These are phyloP conservation scores for Candida yuanshanica DNA, from an alignment of 805 yeast genomes.

Conservation along the genomic window DNA sequence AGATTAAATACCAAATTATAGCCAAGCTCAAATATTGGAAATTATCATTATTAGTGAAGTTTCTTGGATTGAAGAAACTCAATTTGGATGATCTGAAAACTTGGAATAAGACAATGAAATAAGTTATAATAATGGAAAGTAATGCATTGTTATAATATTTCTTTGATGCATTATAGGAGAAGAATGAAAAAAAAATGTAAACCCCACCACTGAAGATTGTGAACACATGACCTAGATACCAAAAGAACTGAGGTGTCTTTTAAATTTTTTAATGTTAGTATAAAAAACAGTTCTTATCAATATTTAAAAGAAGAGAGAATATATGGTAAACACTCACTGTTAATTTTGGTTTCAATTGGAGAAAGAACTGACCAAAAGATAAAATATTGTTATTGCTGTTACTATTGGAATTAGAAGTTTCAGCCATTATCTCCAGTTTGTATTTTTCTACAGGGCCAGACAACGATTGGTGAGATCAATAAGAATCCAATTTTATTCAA, in stretches of 20 bases:
- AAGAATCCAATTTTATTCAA: neutral
- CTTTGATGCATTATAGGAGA: slow-evolving; percentile 28
- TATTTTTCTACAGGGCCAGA: too few species aligned
- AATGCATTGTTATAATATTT: slow-evolving; percentile 39
- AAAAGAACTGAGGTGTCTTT: slow-evolving; percentile 57
- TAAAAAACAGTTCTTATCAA: neutral
- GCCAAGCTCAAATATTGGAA: slow-evolving; percentile 52
- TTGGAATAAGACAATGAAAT: slow-evolving; percentile 57
- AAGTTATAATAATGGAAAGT: slow-evolving; percentile 51
- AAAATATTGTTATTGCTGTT: neutral
- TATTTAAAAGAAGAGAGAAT: too few species aligned
- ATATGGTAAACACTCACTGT: too few species aligned
- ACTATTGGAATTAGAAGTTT: slow-evolving; percentile 3
- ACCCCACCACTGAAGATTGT: slow-evolving; percentile 38
- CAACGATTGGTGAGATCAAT: too few species aligned
- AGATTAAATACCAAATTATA: slow-evolving; percentile 37
- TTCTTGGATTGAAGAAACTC: slow-evolving; percentile 25
- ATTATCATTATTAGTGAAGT: slow-evolving; percentile 46
- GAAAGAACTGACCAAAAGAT: slow-evolving; percentile 5
- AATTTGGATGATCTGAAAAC: slow-evolving; percentile 39
- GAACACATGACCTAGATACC: slow-evolving; percentile 60
- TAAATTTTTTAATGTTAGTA: neutral
- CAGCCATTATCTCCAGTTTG: too few species aligned
- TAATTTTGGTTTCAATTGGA: slow-evolving; percentile 5
- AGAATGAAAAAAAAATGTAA: slow-evolving; percentile 37